Evolutionary conservation across 2,329 filamentous ascomycete genomes (phyloP).

Genomic region (Scortechinia acanthostroma): DNA sequence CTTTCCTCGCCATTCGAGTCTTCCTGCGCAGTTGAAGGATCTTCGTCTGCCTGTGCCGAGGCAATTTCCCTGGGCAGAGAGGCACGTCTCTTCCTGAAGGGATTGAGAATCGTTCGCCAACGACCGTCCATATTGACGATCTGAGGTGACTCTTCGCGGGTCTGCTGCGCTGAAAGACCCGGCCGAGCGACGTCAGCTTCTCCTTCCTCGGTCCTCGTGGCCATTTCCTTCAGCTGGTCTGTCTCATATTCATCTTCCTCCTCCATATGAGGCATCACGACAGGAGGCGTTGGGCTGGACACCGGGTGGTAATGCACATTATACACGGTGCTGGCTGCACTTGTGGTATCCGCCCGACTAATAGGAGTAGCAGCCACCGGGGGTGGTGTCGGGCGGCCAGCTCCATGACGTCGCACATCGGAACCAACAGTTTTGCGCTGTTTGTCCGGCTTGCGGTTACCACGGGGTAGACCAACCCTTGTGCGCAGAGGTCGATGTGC

Average conservation of each 20-base stretch:
- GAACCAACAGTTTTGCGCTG: neutral
- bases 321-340: constrained; percentile 57
- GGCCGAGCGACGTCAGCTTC: neutral
- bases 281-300: constrained; percentile 32
- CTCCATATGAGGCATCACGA: constrained; percentile 18
- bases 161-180: constrained; percentile 8
- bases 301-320: constrained; percentile 53
- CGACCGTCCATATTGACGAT: constrained; percentile 17
- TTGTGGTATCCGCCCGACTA: constrained; percentile 51
- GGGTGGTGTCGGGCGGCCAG: constrained; percentile 30
- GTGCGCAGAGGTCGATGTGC: constrained; percentile 22
- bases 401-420: constrained; percentile 7
- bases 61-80: constrained; percentile 53
- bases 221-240: neutral
- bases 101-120: constrained; percentile 43
- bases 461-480: neutral
- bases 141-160: constrained; percentile 10
- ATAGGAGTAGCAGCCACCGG: constrained; percentile 41
- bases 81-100: constrained; percentile 47
- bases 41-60: constrained; percentile 39
- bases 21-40: constrained; percentile 12
- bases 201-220: constrained; percentile 7
- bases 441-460: neutral
- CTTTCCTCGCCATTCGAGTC: constrained; percentile 6
- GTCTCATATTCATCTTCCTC: neutral